Evolutionary conservation across 106 monocot species (phyloP).

Genomic region (Phalaenopsis aphrodite): DNA sequence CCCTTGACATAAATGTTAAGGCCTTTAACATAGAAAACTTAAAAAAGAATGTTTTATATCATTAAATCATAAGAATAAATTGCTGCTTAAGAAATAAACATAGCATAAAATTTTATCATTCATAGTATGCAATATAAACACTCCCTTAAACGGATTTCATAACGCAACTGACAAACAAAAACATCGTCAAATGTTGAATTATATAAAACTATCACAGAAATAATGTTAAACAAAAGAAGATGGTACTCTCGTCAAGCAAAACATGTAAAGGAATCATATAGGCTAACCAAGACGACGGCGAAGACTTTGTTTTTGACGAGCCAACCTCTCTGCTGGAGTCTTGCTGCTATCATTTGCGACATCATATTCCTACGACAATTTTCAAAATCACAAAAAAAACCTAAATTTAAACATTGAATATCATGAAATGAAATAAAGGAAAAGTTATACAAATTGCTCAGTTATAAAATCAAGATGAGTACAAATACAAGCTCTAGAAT

Average conservation of each 20-base stretch:
- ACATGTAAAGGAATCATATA: conserved; percentile 3
- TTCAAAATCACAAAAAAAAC: neutral
- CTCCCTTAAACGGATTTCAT: neutral
- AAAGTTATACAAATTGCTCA: neutral
- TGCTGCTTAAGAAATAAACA: neutral
- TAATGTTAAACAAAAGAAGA: conserved; percentile 6
- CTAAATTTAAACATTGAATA: conserved; percentile 1
- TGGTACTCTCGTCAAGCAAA: neutral
- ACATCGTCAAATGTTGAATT: neutral
- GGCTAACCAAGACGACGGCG: conserved; percentile 76
- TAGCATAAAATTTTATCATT: neutral
- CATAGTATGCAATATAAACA: neutral
- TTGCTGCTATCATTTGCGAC: conserved; percentile 68
- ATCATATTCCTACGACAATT: conserved; percentile 70
- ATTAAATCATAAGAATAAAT: conserved; percentile 1
- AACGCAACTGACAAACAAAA: neutral
- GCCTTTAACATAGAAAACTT: neutral
- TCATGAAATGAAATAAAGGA: neutral
- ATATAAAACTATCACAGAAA: neutral
- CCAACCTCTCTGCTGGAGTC: conserved; percentile 74
- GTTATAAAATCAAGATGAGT: neutral
- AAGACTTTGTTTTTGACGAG: conserved; percentile 85
- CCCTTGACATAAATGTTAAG: neutral
- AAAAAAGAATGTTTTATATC: neutral
- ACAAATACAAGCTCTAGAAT: neutral